Conservation (phyloP, 441 rosid species). For the Brassica hybrid region DNA sequence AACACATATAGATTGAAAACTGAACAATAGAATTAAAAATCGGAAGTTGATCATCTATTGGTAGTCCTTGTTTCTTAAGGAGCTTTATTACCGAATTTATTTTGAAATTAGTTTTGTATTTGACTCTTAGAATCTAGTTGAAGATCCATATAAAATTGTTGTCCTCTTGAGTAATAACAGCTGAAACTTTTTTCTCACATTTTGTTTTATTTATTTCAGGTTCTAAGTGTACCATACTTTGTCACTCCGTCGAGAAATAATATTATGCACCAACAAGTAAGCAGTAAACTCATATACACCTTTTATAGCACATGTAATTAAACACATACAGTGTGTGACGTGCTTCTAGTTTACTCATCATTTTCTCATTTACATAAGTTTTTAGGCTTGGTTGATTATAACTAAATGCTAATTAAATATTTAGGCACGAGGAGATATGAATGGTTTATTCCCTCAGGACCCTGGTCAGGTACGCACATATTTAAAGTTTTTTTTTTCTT, state of each 20-base stretch:
- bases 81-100: neutral
- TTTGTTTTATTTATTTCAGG: constrained; percentile 47
- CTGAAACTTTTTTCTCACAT: constrained; percentile 4
- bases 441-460: constrained; percentile 81
- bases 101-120: neutral
- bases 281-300: constrained; percentile 1
- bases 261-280: constrained; percentile 57
- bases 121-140: neutral
- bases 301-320: neutral
- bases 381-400: neutral
- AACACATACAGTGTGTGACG: neutral
- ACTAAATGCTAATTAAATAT: neutral
- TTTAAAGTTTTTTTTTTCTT: constrained; percentile 19
- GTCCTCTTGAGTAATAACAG: neutral
- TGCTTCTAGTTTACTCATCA: constrained; percentile 9
- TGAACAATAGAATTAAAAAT: neutral
- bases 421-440: constrained; percentile 76
- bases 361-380: neutral
- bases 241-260: constrained; percentile 60
- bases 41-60: neutral
- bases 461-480: constrained; percentile 77
- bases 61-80: neutral
- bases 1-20: neutral
- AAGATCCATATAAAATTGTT: neutral
- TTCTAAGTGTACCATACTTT: constrained; percentile 89